phyloP scores from a whole-genome alignment of 768 basidiomycete genomes.

The Suillus tomentosus region DNA sequence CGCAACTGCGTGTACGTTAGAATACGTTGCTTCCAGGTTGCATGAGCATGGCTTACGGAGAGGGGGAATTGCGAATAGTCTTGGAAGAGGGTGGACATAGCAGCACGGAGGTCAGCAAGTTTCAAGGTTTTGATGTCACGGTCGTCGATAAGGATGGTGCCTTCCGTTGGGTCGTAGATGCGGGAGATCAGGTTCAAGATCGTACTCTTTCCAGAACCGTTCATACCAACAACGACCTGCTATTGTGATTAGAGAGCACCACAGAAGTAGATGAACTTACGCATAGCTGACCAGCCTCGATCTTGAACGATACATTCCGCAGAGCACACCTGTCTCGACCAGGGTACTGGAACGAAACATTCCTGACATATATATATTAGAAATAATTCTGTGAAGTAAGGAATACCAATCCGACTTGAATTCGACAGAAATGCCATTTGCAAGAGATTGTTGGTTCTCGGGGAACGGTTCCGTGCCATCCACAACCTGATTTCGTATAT shows the following conservation, averaged over 20 bases:
- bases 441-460: constrained; percentile 45
- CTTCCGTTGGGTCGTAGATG: constrained; percentile 68
- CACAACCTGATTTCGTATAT: constrained; percentile 57
- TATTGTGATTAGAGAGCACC: background rate
- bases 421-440: constrained; percentile 55
- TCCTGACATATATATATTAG: constrained; percentile 35
- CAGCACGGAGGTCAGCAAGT: constrained; percentile 61
- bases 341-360: constrained; percentile 75
- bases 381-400: constrained; percentile 14
- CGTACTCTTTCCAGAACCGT: constrained; percentile 82
- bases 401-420: constrained; percentile 42
- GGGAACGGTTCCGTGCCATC: constrained; percentile 56
- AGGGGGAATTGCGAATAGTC: constrained; percentile 81
- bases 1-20: constrained; percentile 49
- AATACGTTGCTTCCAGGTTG: background rate
- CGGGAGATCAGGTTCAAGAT: constrained; percentile 73
- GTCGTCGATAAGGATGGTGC: constrained; percentile 65
- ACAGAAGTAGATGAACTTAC: constrained; percentile 40
- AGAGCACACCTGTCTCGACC: constrained; percentile 53
- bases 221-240: constrained; percentile 75
- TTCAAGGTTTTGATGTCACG: constrained; percentile 60
- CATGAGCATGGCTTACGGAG: constrained; percentile 49
- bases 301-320: constrained; percentile 65
- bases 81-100: constrained; percentile 74
- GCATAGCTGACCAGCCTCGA: constrained; percentile 71